Evolutionary conservation across 441 rosid genomes (phyloP).

Genomic region (Arabidopsis hybrid): DNA sequence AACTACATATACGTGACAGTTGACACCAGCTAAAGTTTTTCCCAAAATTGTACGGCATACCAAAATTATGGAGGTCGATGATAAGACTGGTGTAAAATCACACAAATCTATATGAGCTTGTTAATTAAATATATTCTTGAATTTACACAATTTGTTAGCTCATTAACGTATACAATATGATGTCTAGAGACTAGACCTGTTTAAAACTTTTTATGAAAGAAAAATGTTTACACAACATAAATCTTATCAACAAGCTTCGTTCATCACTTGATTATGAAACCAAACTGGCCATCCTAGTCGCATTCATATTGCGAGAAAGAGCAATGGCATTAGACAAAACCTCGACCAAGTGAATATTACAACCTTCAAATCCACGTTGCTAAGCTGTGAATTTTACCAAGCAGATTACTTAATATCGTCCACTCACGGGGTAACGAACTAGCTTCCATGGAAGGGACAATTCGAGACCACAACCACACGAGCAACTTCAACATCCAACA

Average conservation of each 20-base stretch:
- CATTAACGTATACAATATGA: not conserved
- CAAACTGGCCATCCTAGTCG: not conserved
- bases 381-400: too few relatives aligned
- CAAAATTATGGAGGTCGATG: not conserved
- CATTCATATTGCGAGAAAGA: too few relatives aligned
- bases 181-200: not conserved
- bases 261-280: too few relatives aligned
- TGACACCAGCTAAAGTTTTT: slow-evolving; percentile 8
- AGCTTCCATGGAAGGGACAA: too few relatives aligned
- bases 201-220: not conserved
- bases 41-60: not conserved
- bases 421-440: too few relatives aligned
- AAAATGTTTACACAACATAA: not conserved
- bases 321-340: too few relatives aligned
- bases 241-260: not conserved
- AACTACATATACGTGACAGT: slow-evolving; percentile 8
- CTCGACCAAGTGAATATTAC: too few relatives aligned
- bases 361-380: too few relatives aligned
- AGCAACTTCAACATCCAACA: too few relatives aligned
- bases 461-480: too few relatives aligned
- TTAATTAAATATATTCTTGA: not conserved
- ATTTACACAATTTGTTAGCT: too few relatives aligned
- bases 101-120: not conserved
- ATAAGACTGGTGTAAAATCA: not conserved
- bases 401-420: too few relatives aligned